phyloP scores from a whole-genome alignment of 108 stramenopile species.

The Stephanodiscus triporus region DNA sequence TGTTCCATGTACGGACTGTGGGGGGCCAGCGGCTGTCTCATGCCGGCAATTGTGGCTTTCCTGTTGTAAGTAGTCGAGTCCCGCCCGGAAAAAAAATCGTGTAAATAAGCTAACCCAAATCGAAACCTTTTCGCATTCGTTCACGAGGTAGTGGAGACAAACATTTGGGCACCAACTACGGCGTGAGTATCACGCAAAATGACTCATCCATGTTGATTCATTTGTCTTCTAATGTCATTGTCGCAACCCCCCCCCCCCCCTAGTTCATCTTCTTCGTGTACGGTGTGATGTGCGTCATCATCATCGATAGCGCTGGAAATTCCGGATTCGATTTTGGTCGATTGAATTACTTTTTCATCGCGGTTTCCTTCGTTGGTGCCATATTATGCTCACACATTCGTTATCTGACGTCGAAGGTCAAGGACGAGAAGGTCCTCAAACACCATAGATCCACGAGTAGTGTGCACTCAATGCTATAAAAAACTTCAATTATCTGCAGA shows the following conservation, averaged over 20 bases:
- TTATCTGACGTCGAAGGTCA: slow-evolving; percentile 46
- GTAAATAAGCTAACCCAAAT: not conserved
- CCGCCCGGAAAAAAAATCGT: not conserved
- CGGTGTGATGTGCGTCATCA: slow-evolving; percentile 40
- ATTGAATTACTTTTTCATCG: slow-evolving; percentile 44
- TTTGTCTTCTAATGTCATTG: not conserved
- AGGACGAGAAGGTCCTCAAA: slow-evolving; percentile 47
- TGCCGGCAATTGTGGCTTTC: slow-evolving; percentile 47
- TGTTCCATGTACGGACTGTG: slow-evolving; percentile 41
- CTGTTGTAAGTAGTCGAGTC: slow-evolving; percentile 14
- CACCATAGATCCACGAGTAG: slow-evolving; percentile 53
- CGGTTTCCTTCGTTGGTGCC: slow-evolving; percentile 42
- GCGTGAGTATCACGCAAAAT: not conserved
- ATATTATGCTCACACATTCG: slow-evolving; percentile 44
- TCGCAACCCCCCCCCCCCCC: not conserved
- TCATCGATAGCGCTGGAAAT: slow-evolving; percentile 33
- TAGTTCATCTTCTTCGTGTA: slow-evolving; percentile 48
- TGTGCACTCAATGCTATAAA: slow-evolving; percentile 46
- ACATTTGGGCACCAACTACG: slow-evolving; percentile 44
- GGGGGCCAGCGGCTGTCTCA: slow-evolving; percentile 48
- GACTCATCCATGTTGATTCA: not conserved
- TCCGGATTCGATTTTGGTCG: slow-evolving; percentile 31
- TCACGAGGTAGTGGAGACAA: slow-evolving; percentile 21
- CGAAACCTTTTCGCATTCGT: not conserved
- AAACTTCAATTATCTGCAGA: too few relatives aligned